Evolutionary conservation across 2,329 filamentous ascomycete species (phyloP).

Genomic region (Thielaviopsis populi): DNA sequence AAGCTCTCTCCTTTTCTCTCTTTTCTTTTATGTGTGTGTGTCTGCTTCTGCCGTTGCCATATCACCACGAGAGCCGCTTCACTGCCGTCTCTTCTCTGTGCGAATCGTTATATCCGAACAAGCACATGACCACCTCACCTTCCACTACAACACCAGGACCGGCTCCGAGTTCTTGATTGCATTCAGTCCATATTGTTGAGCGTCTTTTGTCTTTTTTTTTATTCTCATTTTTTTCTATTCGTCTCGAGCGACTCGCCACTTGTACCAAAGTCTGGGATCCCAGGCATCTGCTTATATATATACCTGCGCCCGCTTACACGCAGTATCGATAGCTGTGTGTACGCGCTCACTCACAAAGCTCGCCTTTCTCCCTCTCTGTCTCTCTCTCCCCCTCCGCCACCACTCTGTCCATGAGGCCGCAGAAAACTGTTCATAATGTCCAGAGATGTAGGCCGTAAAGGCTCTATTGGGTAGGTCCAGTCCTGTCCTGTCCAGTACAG

Average conservation of each 20-base stretch:
- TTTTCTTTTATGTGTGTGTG: slow-evolving; percentile 9
- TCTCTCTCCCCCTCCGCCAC: not conserved
- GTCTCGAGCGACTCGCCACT: too few relatives aligned
- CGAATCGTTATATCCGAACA: not conserved
- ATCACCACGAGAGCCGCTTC: not conserved
- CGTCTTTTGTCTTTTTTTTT: not conserved
- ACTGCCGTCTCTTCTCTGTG: not conserved
- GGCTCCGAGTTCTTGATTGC: slow-evolving; percentile 1
- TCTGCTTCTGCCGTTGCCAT: slow-evolving; percentile 1
- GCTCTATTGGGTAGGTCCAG: slow-evolving; percentile 4
- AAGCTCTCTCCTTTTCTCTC: slow-evolving; percentile 8
- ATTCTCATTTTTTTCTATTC: not conserved
- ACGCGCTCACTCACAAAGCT: not conserved
- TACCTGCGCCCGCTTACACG: not conserved
- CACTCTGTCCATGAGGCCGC: not conserved
- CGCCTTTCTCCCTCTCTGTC: too few relatives aligned
- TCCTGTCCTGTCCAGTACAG: not conserved
- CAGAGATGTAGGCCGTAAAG: slow-evolving; percentile 9
- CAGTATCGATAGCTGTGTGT: not conserved
- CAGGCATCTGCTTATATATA: not conserved
- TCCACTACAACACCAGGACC: not conserved
- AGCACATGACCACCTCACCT: not conserved
- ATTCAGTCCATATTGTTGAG: not conserved
- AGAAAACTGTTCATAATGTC: slow-evolving; percentile 1
- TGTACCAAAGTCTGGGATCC: too few relatives aligned